A percentile compares a stretch with the other conserved stretches of the same genome.
Conservation (phyloP, 2,329 filamentous ascomycete species). For the Cladophialophora chaetospira region DNA sequence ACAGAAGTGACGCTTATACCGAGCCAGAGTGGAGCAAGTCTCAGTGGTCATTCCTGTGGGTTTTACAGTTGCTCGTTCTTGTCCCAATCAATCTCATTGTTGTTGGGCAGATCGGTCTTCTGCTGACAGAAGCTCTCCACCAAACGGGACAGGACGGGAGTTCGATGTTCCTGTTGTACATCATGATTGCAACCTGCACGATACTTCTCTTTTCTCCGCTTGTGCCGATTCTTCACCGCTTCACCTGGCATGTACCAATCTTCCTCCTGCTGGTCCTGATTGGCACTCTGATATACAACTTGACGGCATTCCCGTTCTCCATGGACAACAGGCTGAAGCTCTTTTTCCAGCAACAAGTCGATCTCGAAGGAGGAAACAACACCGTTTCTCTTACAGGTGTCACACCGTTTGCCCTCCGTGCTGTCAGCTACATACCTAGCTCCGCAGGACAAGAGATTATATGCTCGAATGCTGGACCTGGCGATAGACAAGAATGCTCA, state of each 20-base stretch:
- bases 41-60: conserved; percentile 82
- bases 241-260: conserved; percentile 78
- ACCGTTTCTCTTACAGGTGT: conserved; percentile 70
- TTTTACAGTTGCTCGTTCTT: conserved; percentile 79
- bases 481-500: conserved; percentile 60
- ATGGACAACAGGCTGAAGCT: conserved; percentile 77
- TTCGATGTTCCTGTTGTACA: conserved; percentile 68
- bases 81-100: conserved; percentile 77
- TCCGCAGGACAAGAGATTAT: conserved; percentile 62
- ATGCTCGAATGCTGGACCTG: conserved; percentile 50
- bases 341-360: conserved; percentile 79
- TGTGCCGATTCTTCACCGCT: conserved; percentile 81
- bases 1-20: conserved; percentile 34
- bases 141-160: conserved; percentile 87
- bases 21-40: conserved; percentile 85
- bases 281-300: conserved; percentile 80
- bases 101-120: conserved; percentile 72
- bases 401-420: conserved; percentile 64
- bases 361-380: conserved; percentile 73
- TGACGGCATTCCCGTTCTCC: conserved; percentile 86
- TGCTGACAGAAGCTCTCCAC: conserved; percentile 69
- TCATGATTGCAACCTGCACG: conserved; percentile 67
- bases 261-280: conserved; percentile 73
- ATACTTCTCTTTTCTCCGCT: conserved; percentile 74
- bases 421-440: conserved; percentile 71